These are phyloP conservation scores for Metschnikowia corniflorae DNA, from an alignment of 805 yeast species.

Conservation along the genomic window DNA sequence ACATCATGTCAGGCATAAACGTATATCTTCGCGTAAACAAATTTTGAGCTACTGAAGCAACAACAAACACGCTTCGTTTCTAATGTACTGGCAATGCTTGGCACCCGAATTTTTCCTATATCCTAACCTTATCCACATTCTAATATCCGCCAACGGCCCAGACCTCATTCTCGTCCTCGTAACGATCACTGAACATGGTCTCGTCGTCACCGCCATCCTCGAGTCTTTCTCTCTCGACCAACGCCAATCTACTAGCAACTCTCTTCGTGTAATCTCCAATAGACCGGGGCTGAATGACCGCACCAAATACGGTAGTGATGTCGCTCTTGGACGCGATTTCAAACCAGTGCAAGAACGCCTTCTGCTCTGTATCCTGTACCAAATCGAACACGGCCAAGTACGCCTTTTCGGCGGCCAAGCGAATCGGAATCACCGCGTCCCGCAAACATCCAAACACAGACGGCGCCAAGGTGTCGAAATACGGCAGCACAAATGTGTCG, in stretches of 20 bases:
- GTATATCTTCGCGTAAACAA: no score
- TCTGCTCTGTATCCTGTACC: constrained; percentile 59
- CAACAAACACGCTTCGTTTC: no score
- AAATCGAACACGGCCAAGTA: constrained; percentile 68
- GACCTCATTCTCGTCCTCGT: constrained; percentile 81
- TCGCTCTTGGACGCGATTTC: constrained; percentile 32
- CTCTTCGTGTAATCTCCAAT: constrained; percentile 86
- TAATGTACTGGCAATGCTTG: not conserved
- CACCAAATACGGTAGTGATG: constrained; percentile 43
- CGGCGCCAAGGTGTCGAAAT: constrained; percentile 58
- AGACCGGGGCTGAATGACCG: constrained; percentile 59
- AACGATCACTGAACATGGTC: constrained; percentile 76
- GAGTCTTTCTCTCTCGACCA: constrained; percentile 81
- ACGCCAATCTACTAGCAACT: constrained; percentile 83
- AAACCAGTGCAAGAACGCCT: constrained; percentile 64
- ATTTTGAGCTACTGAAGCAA: no score
- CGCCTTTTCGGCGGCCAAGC: constrained; percentile 91
- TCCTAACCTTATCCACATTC: not conserved
- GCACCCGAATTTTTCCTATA: not conserved
- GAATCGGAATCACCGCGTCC: constrained; percentile 86
- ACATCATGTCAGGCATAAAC: no score
- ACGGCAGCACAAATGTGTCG: constrained; percentile 47
- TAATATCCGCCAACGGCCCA: constrained; percentile 74
- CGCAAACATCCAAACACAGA: constrained; percentile 79
- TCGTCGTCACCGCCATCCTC: constrained; percentile 89